phyloP scores from a whole-genome alignment of 768 basidiomycete genomes.

The Exsudoporus frostii region DNA sequence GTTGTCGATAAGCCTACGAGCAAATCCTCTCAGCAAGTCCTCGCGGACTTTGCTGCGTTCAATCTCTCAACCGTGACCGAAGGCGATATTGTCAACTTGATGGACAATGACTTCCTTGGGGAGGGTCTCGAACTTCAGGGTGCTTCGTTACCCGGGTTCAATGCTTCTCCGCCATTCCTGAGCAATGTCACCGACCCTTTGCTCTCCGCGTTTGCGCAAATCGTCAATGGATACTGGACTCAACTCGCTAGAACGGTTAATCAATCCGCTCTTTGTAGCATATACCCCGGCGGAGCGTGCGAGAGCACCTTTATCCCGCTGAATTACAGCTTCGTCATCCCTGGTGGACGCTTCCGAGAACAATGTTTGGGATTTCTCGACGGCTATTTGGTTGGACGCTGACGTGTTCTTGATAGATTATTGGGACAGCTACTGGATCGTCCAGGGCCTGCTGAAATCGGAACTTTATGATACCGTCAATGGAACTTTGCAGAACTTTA shows the following conservation, averaged over 20 bases:
- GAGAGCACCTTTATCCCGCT: constrained; percentile 86
- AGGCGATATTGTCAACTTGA: constrained; percentile 62
- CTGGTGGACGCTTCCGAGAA: constrained; percentile 83
- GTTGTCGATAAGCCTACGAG: constrained; percentile 88
- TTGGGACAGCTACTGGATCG: constrained; percentile 81
- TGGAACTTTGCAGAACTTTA: constrained; percentile 85
- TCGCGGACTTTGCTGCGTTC: constrained; percentile 58
- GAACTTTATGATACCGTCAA: constrained; percentile 71
- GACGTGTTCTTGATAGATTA: constrained; percentile 37
- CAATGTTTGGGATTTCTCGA: constrained; percentile 57
- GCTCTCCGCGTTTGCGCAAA: constrained; percentile 66
- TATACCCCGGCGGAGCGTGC: constrained; percentile 48
- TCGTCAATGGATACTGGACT: constrained; percentile 86
- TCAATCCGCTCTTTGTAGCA: constrained; percentile 58
- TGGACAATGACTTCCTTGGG: constrained; percentile 72
- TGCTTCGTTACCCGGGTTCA: constrained; percentile 59
- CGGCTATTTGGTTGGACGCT: neutral
- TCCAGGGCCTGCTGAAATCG: constrained; percentile 82
- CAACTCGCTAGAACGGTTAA: constrained; percentile 78
- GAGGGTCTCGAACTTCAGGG: constrained; percentile 83
- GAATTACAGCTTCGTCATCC: constrained; percentile 89
- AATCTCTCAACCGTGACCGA: constrained; percentile 48
- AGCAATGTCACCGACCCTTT: constrained; percentile 67
- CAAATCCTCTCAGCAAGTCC: constrained; percentile 59
- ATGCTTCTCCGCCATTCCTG: constrained; percentile 60